Evolutionary conservation across 176 grass and related monocot species (phyloP).

Genomic region (Zizania latifolia): DNA sequence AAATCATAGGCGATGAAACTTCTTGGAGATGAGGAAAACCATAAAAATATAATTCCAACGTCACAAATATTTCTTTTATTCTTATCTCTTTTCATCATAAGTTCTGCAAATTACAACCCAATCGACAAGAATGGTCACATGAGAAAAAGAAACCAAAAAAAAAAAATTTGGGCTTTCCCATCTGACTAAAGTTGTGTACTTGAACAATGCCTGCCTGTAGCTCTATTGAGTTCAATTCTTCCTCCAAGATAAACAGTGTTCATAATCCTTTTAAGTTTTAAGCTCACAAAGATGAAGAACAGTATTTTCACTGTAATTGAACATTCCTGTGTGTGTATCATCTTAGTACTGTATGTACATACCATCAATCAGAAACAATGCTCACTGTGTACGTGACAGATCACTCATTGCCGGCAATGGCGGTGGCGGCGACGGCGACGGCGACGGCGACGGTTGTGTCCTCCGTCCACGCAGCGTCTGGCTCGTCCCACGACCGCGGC

Average conservation of each 20-base stretch:
- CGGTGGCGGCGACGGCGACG: neutral
- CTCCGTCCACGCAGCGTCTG: constrained; percentile 53
- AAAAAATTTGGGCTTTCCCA: neutral
- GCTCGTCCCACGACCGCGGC: constrained; percentile 59
- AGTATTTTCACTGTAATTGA: neutral
- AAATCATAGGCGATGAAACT: neutral
- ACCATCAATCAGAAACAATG: neutral
- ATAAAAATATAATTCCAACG: neutral
- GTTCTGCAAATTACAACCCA: neutral
- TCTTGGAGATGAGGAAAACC: neutral
- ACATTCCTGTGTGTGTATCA: neutral
- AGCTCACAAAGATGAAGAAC: neutral
- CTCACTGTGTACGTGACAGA: neutral
- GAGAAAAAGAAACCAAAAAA: neutral
- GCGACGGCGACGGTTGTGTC: neutral
- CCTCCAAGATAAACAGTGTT: neutral
- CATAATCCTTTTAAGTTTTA: neutral
- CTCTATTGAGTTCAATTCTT: neutral
- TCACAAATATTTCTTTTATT: neutral
- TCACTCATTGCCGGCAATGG: neutral
- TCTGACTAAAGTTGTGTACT: neutral
- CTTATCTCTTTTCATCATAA: neutral
- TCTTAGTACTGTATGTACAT: neutral
- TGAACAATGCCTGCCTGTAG: neutral
- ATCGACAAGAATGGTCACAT: neutral